phyloP scores from a whole-genome alignment of 495 filamentous ascomycete genomes.

The Trichoderma orchidacearum region DNA sequence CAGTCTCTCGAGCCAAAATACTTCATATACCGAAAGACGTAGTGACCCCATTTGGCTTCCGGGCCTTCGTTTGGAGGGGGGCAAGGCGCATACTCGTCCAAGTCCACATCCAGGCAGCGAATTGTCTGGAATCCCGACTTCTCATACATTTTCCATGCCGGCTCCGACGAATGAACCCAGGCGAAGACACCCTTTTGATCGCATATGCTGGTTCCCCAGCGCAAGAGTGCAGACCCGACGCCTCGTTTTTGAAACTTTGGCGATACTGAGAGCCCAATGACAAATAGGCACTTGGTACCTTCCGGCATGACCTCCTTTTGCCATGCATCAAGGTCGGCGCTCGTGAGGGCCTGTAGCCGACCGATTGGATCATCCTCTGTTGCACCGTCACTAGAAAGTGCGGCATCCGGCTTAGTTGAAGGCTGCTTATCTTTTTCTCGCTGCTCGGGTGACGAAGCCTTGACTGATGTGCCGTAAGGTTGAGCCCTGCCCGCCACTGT shows the following conservation, averaged over 20 bases:
- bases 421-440: background rate
- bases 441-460: background rate
- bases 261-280: conserved; percentile 12
- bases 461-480: background rate
- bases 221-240: conserved; percentile 26
- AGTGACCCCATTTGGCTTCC: conserved; percentile 1
- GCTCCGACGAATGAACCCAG: conserved; percentile 17
- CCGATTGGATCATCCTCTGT: conserved; percentile 6
- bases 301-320: conserved; percentile 9
- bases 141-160: conserved; percentile 12
- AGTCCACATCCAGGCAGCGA: conserved; percentile 10
- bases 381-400: no score
- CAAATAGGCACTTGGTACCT: conserved; percentile 11
- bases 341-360: conserved; percentile 11
- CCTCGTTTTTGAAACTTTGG: conserved; percentile 16
- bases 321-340: conserved; percentile 12
- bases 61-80: background rate
- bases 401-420: background rate
- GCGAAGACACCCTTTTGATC: conserved; percentile 20
- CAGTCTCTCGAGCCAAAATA: background rate
- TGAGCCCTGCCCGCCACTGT: background rate
- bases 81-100: conserved; percentile 14
- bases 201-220: conserved; percentile 27
- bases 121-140: conserved; percentile 12
- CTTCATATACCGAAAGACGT: conserved; percentile 3